Conservation (phyloP, 768 basidiomycete genomes). For the Kwoniella bestiolae region DNA sequence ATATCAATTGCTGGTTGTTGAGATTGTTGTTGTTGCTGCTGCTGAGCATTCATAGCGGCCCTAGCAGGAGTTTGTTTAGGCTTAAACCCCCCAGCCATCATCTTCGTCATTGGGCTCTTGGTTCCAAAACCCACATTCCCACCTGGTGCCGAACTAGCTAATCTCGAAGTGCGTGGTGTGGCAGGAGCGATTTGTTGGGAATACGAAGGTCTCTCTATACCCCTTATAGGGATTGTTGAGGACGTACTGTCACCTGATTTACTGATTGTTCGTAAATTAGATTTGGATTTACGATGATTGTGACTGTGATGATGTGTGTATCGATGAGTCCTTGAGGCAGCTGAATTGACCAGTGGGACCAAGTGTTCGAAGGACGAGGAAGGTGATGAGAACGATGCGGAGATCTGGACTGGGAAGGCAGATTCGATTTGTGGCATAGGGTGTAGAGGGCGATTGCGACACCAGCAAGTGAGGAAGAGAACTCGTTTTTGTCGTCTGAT, state of each 20-base stretch:
- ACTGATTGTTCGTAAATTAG: constrained; percentile 16
- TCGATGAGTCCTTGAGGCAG: constrained; percentile 11
- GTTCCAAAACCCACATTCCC: background rate
- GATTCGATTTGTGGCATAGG: constrained; percentile 22
- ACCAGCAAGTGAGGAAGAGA: constrained; percentile 90
- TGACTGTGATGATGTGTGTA: constrained; percentile 25
- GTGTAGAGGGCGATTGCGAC: constrained; percentile 63
- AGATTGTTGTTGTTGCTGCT: background rate
- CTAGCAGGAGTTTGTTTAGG: constrained; percentile 33
- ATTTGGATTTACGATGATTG: constrained; percentile 28
- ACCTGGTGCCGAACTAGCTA: constrained; percentile 32
- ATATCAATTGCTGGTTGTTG: background rate
- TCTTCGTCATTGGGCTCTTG: constrained; percentile 40
- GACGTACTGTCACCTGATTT: constrained; percentile 12
- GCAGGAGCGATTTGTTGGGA: constrained; percentile 13
- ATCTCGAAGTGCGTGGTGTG: constrained; percentile 25
- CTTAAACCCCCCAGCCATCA: constrained; percentile 36
- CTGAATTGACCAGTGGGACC: constrained; percentile 3
- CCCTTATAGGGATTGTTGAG: constrained; percentile 48
- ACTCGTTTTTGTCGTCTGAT: constrained; percentile 69
- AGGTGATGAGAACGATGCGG: constrained; percentile 35
- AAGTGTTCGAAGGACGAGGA: constrained; percentile 17
- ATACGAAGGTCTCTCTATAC: constrained; percentile 33
- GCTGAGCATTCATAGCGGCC: constrained; percentile 19
- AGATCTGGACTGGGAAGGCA: constrained; percentile 45